phyloP scores from a whole-genome alignment of 371 early-diverging fungal genomes.

The Mucor plumbeus region DNA sequence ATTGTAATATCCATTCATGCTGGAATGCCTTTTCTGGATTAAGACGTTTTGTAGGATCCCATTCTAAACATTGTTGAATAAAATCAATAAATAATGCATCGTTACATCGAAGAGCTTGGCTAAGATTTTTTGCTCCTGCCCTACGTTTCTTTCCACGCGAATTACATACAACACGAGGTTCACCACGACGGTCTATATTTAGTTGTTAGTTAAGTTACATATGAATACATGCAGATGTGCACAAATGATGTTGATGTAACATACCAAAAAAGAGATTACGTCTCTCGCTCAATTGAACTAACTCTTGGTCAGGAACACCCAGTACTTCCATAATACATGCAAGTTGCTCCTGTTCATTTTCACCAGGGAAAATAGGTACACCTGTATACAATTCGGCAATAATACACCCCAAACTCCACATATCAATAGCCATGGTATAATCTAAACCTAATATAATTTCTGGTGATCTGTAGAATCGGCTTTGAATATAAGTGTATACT shows the following conservation, averaged over 20 bases:
- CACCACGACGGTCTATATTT: slow-evolving; percentile 66
- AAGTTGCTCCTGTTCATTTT: slow-evolving; percentile 95
- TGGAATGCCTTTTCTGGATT: slow-evolving; percentile 85
- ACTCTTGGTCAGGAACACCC: slow-evolving; percentile 78
- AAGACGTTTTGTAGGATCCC: slow-evolving; percentile 93
- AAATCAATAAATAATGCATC: slow-evolving; percentile 87
- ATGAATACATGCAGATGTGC: too few relatives aligned
- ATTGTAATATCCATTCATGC: slow-evolving; percentile 76
- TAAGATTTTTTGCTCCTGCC: slow-evolving; percentile 79
- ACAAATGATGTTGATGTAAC: slow-evolving; percentile 13
- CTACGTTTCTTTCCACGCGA: slow-evolving; percentile 87
- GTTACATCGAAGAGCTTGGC: slow-evolving; percentile 68
- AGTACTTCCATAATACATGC: slow-evolving; percentile 93
- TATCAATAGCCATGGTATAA: slow-evolving; percentile 95
- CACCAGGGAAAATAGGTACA: slow-evolving; percentile 96
- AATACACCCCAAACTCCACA: slow-evolving; percentile 99
- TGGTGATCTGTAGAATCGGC: slow-evolving; percentile 97
- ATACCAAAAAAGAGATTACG: slow-evolving; percentile 88
- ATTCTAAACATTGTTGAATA: slow-evolving; percentile 79
- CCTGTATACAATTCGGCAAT: slow-evolving; percentile 94
- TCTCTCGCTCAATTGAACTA: slow-evolving; percentile 80
- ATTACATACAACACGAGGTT: slow-evolving; percentile 78
- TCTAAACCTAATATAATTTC: slow-evolving; percentile 78
- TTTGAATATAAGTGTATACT: slow-evolving; percentile 98
- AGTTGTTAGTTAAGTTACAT: slow-evolving; percentile 15